Percentiles rank a stretch among this genome's conserved stretches.
These are phyloP conservation scores for Botrytis fabae DNA, from an alignment of 2,329 filamentous ascomycete species.

Conservation along the genomic window DNA sequence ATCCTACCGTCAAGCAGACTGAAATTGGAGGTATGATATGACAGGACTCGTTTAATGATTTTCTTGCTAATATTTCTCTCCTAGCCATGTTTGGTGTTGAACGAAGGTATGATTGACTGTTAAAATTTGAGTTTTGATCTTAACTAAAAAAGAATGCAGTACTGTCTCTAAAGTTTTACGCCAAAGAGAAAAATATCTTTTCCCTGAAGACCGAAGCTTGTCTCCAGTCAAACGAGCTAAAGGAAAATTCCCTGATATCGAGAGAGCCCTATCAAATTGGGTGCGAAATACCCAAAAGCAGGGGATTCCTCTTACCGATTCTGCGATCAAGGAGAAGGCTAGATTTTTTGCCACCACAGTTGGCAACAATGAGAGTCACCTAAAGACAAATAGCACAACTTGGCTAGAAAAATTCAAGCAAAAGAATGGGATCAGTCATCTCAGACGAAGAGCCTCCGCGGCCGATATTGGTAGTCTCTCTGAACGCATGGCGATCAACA, in stretches of 20 bases:
- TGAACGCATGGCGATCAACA: slow-evolving; percentile 60
- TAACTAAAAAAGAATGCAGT: slow-evolving; percentile 49
- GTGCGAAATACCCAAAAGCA: slow-evolving; percentile 76
- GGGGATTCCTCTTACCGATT: slow-evolving; percentile 72
- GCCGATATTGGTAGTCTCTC: slow-evolving; percentile 60
- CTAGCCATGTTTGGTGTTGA: slow-evolving; percentile 90
- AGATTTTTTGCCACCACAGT: slow-evolving; percentile 75
- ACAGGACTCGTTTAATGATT: background rate
- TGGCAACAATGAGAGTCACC: slow-evolving; percentile 67
- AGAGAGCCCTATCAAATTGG: slow-evolving; percentile 86
- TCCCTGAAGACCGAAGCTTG: slow-evolving; percentile 72
- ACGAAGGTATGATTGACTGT: slow-evolving; percentile 69
- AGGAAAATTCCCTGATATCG: slow-evolving; percentile 86
- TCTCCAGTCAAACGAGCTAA: slow-evolving; percentile 82
- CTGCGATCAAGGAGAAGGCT: slow-evolving; percentile 83
- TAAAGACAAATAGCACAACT: slow-evolving; percentile 68
- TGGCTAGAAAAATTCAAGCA: slow-evolving; percentile 97
- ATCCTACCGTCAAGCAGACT: slow-evolving; percentile 89
- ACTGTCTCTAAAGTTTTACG: slow-evolving; percentile 98
- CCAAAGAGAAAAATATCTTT: slow-evolving; percentile 92
- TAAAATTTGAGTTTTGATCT: background rate
- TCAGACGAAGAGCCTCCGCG: slow-evolving; percentile 60
- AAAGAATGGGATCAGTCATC: slow-evolving; percentile 53
- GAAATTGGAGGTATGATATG: slow-evolving; percentile 78
- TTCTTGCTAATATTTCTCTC: slow-evolving; percentile 5